A percentile compares a stretch with the other conserved stretches of the same genome.
phyloP scores from a whole-genome alignment of 2,329 filamentous ascomycete species.

The Alternaria arborescens region DNA sequence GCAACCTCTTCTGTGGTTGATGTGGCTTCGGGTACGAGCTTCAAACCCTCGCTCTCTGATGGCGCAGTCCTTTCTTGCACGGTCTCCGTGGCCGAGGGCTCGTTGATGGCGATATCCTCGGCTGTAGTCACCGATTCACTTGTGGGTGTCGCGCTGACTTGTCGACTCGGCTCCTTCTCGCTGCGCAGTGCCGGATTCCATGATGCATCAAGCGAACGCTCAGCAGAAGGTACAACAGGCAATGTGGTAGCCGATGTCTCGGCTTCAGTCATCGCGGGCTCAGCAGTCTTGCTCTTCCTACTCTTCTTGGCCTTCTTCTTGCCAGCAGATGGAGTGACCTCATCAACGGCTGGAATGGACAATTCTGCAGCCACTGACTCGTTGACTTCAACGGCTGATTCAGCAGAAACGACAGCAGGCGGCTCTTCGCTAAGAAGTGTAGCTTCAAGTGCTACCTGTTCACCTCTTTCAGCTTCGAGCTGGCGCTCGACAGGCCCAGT shows the following conservation, averaged over 20 bases:
- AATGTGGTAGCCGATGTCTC: conserved; percentile 17
- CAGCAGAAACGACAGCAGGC: background rate
- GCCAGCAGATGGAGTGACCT: conserved; percentile 9
- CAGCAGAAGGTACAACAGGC: conserved; percentile 12
- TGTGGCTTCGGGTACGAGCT: background rate
- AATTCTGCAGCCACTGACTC: background rate
- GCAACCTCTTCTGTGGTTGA: background rate
- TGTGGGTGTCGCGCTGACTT: background rate
- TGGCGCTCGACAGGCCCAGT: conserved; percentile 2
- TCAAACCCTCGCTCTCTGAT: background rate
- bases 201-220: conserved; percentile 10
- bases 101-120: background rate
- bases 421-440: background rate
- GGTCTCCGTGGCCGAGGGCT: background rate
- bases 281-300: conserved; percentile 41
- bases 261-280: conserved; percentile 28
- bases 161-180: background rate
- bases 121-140: background rate
- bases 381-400: background rate
- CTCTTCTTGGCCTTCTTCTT: conserved; percentile 39
- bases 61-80: background rate
- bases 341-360: conserved; percentile 8
- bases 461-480: background rate
- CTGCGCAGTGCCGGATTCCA: background rate
- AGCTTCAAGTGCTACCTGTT: conserved; percentile 6